A percentile compares a stretch with the other conserved stretches of the same genome.
phyloP scores from a whole-genome alignment of 2,329 filamentous ascomycete species.

The Colletotrichum spaethianum region DNA sequence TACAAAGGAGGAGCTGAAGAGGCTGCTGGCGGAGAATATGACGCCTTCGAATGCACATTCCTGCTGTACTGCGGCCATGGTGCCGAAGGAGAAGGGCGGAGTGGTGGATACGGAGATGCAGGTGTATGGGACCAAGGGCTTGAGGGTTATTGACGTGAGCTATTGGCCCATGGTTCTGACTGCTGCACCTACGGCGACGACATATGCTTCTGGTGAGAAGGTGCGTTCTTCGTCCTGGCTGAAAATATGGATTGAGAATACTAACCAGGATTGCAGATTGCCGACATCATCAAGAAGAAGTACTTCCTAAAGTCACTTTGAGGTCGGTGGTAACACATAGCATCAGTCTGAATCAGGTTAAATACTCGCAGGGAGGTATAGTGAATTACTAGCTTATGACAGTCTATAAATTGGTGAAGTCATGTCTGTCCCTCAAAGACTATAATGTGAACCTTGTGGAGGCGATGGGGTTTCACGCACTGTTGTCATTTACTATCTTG shows the following conservation, averaged over 20 bases:
- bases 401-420: too few species aligned
- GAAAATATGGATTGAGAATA: background rate
- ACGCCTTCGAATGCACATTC: slow-evolving; percentile 13
- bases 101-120: slow-evolving; percentile 41
- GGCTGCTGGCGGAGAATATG: slow-evolving; percentile 37
- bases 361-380: too few species aligned
- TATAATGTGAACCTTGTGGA: too few species aligned
- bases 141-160: slow-evolving; percentile 40
- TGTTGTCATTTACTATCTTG: too few species aligned
- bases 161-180: slow-evolving; percentile 41
- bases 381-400: too few species aligned
- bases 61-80: slow-evolving; percentile 41
- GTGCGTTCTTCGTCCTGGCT: background rate
- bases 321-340: too few species aligned
- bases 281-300: slow-evolving; percentile 27
- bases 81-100: slow-evolving; percentile 40
- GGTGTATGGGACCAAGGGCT: slow-evolving; percentile 31
- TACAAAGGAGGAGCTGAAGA: slow-evolving; percentile 47
- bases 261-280: slow-evolving; percentile 1
- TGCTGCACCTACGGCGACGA: slow-evolving; percentile 20
- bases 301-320: slow-evolving; percentile 1
- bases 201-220: slow-evolving; percentile 30
- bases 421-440: too few species aligned
- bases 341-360: too few species aligned
- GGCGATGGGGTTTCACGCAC: too few species aligned